phyloP scores from a whole-genome alignment of 345 rosid genomes.

The Sonneratia alba region DNA sequence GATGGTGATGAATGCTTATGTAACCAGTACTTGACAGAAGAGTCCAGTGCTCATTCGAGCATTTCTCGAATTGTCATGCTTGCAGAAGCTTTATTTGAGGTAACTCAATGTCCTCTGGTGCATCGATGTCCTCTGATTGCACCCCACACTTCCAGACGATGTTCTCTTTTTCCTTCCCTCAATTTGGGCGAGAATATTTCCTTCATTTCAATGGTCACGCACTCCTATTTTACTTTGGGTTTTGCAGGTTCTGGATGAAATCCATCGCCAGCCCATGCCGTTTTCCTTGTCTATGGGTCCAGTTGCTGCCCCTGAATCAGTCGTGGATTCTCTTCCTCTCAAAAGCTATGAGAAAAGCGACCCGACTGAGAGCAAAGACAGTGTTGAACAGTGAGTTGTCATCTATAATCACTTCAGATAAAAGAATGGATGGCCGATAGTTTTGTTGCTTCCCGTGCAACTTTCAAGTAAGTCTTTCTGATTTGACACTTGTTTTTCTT shows the following conservation, averaged over 20 bases:
- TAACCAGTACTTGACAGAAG: conserved; percentile 31
- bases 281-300: conserved; percentile 44
- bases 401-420: neutral
- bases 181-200: neutral
- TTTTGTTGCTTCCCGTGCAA: neutral
- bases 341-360: conserved; percentile 39
- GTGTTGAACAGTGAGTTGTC: conserved; percentile 45
- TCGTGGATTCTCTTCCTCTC: conserved; percentile 59
- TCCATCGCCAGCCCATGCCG: conserved; percentile 49
- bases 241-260: conserved; percentile 64
- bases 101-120: conserved; percentile 14
- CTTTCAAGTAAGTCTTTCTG: neutral
- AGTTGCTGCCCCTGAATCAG: conserved; percentile 54
- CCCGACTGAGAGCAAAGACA: conserved; percentile 21
- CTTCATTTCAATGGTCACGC: neutral
- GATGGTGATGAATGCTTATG: conserved; percentile 52
- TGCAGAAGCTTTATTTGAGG: conserved; percentile 80
- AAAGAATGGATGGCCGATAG: neutral
- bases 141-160: neutral
- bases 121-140: conserved; percentile 4
- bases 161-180: neutral
- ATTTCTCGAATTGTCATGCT: conserved; percentile 73
- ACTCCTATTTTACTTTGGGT: neutral
- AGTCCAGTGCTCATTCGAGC: conserved; percentile 45
- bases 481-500: neutral